Evolutionary conservation across 805 yeast species (phyloP).

Genomic region (Metschnikowia lachancei): DNA sequence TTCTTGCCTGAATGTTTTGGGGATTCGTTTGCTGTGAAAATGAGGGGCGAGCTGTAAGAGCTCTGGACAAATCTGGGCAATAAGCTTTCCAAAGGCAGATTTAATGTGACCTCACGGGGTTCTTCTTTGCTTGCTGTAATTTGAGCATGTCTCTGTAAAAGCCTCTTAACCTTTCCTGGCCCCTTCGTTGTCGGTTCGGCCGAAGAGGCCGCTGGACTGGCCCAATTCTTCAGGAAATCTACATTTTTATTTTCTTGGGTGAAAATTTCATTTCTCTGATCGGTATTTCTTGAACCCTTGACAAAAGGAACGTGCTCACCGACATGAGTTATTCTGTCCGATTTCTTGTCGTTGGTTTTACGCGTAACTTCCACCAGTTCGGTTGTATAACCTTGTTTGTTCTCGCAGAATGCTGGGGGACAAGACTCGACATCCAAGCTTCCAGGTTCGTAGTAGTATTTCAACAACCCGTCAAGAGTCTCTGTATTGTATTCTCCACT

Average conservation of each 20-base stretch:
- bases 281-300: not conserved
- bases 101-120: not conserved
- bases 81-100: constrained; percentile 9
- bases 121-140: not conserved
- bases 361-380: not conserved
- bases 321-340: not conserved
- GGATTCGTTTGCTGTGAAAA: not conserved
- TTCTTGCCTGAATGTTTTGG: not conserved
- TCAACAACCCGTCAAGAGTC: constrained; percentile 14
- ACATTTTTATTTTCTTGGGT: not conserved
- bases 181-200: not conserved
- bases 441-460: constrained; percentile 11
- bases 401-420: constrained; percentile 6
- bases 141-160: not conserved
- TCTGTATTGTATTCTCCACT: constrained; percentile 10
- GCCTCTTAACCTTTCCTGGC: not conserved
- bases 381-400: not conserved
- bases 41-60: constrained; percentile 10
- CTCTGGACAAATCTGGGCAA: constrained; percentile 8
- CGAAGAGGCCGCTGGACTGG: not conserved
- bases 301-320: not conserved
- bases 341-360: not conserved
- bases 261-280: not conserved
- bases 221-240: not conserved
- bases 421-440: constrained; percentile 11